Conservation (phyloP, 106 monocot species). For the Dioscorea alata region DNA sequence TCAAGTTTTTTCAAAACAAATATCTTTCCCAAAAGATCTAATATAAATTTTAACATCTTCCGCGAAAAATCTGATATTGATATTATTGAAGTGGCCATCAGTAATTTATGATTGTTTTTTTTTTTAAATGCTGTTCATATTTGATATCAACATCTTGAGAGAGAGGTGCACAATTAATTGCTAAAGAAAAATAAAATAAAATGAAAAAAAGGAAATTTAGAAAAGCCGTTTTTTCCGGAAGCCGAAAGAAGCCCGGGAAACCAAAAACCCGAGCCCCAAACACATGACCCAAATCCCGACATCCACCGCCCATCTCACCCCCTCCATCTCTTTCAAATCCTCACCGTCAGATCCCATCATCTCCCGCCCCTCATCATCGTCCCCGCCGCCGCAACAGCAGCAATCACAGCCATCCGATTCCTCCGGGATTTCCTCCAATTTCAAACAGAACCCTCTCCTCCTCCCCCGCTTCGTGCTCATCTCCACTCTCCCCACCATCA, state of each 20-base stretch:
- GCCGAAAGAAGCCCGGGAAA: conserved; percentile 15
- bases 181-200: not conserved
- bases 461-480: not conserved
- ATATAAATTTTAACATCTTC: too few relatives aligned
- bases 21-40: too few relatives aligned
- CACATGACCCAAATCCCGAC: conserved; percentile 30
- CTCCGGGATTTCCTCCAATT: conserved; percentile 33
- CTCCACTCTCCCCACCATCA: conserved; percentile 21
- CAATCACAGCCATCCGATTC: conserved; percentile 15
- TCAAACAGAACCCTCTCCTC: conserved; percentile 19
- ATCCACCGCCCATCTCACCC: conserved; percentile 29
- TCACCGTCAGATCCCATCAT: conserved; percentile 5
- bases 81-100: too few relatives aligned
- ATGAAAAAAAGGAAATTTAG: not conserved
- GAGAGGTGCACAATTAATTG: too few relatives aligned
- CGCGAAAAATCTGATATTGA: too few relatives aligned
- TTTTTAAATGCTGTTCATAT: too few relatives aligned
- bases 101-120: too few relatives aligned
- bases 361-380: conserved; percentile 17
- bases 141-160: too few relatives aligned
- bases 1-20: too few relatives aligned
- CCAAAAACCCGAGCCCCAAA: conserved; percentile 33
- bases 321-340: conserved; percentile 7
- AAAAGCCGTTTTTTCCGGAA: not conserved
- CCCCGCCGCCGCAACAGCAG: conserved; percentile 3